Base-by-base conservation (phyloP, 1,139 yeast genomes). In the Ogataea hybrid region DNA sequence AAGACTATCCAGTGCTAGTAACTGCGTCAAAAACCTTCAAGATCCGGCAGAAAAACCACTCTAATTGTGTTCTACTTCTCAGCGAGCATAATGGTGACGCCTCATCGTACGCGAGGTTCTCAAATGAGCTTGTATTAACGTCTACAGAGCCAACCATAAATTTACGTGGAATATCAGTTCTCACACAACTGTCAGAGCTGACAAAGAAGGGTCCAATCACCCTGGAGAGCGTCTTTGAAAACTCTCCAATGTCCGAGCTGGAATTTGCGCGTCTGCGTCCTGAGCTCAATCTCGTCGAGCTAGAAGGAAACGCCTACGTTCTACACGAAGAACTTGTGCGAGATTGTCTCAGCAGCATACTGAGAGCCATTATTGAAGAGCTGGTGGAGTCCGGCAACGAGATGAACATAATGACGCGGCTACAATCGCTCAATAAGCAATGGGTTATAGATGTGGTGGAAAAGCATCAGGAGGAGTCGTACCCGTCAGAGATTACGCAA, bases 21-120 rank as follows among this genome's bases (percentile, higher is more conserved):
- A 76, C 94, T 1, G 56, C 64, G 7, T 52, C 65, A 30, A 62
- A 69, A 42, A 84, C 95, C 0, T 88, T 79, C 75, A 70, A 70
- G 42, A 58, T 89, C 16, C 72, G 90, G 36, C 90, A 84, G 54
- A 82, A 86, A 70, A 86, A 87, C 59, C 97, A 90, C 61, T 85
- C 96, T 8, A 89, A 90, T 61, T 76, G 94, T 1, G 81, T 85
- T 9, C 61, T 88, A 52, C 53, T 89, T 25, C 63, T 79, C 60
- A 20, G 43, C 44, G 35, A 23, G n/a, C 17, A 18, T 8, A 20
- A 21, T 2, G n/a, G 17, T 3, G n/a, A 14, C 3, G 46, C 37
- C 2, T 25, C 40, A 8, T 41, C 42, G n/a, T 42, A 47, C 35
- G 35, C 47, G 22, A 25, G 29, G 4, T 49, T 50, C 29, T 30